Conservation (phyloP, 129 eudicot genomes). For the Flaveria linearis region DNA sequence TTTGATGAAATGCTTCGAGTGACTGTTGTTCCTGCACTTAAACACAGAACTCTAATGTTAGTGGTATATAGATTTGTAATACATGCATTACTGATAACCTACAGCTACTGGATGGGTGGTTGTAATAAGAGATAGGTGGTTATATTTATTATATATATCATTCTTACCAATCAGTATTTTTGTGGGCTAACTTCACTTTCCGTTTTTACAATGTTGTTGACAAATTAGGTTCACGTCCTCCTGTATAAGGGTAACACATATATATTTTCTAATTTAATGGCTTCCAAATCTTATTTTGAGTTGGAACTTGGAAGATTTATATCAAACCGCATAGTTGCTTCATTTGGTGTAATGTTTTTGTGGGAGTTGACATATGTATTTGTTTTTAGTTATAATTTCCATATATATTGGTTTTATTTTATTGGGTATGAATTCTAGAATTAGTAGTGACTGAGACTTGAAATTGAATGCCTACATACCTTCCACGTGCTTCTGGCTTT, state of each 20-base stretch:
- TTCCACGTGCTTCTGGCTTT: constrained; percentile 10
- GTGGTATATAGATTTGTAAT: not conserved
- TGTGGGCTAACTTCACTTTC: constrained; percentile 8
- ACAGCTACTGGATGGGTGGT: not conserved
- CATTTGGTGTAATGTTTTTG: constrained; percentile 4
- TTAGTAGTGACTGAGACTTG: not conserved
- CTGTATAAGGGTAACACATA: too few species aligned
- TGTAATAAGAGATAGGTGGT: not conserved
- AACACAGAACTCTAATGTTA: not conserved
- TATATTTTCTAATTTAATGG: not conserved
- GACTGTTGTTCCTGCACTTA: not conserved
- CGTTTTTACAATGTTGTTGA: not conserved
- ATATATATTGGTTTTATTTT: not conserved
- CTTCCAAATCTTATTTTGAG: not conserved
- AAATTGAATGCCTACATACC: constrained; percentile 10
- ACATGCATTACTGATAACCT: not conserved
- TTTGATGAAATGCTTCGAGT: not conserved
- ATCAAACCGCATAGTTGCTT: not conserved
- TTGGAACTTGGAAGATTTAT: constrained; percentile 13
- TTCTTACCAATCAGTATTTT: constrained; percentile 2
- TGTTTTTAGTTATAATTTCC: not conserved
- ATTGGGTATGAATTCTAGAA: not conserved
- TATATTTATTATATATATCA: not conserved
- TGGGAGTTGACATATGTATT: constrained; percentile 13
- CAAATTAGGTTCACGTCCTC: not conserved